Conservation (phyloP, 768 basidiomycete species). For the Cubamyces lactineus region DNA sequence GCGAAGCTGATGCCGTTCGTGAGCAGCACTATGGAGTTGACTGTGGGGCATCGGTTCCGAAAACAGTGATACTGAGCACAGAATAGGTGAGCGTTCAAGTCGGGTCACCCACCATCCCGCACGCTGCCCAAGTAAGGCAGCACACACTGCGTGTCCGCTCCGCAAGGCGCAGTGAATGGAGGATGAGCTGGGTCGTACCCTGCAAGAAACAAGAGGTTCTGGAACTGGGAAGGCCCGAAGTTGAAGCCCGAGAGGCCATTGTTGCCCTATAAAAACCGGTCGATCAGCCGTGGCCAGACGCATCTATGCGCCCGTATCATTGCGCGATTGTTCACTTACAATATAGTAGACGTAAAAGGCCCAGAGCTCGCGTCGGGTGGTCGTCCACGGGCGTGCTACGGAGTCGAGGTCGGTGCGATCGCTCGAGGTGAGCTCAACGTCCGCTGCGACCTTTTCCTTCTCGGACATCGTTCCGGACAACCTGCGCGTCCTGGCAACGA, state of each 20-base stretch:
- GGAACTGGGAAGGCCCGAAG: constrained; percentile 75
- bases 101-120: constrained; percentile 48
- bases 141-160: constrained; percentile 56
- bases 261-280: constrained; percentile 48
- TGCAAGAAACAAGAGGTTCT: constrained; percentile 72
- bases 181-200: constrained; percentile 68
- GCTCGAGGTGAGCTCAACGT: constrained; percentile 8
- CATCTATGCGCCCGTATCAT: not conserved
- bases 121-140: constrained; percentile 64
- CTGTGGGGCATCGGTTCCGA: constrained; percentile 36
- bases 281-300: not conserved
- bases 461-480: constrained; percentile 22
- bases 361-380: constrained; percentile 47
- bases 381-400: constrained; percentile 33
- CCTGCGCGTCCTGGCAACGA: constrained; percentile 4
- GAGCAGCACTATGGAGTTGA: constrained; percentile 77
- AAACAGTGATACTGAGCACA: not conserved
- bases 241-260: constrained; percentile 72
- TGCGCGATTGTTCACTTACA: constrained; percentile 19
- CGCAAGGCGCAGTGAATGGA: constrained; percentile 56
- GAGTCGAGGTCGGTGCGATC: constrained; percentile 4
- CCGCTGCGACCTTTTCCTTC: constrained; percentile 18
- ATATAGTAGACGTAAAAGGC: constrained; percentile 37
- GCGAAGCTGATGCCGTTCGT: constrained; percentile 83
- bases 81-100: not conserved